These are phyloP conservation scores for Nitzschia sp. DNA, from an alignment of 108 stramenopile genomes.

Conservation along the genomic window DNA sequence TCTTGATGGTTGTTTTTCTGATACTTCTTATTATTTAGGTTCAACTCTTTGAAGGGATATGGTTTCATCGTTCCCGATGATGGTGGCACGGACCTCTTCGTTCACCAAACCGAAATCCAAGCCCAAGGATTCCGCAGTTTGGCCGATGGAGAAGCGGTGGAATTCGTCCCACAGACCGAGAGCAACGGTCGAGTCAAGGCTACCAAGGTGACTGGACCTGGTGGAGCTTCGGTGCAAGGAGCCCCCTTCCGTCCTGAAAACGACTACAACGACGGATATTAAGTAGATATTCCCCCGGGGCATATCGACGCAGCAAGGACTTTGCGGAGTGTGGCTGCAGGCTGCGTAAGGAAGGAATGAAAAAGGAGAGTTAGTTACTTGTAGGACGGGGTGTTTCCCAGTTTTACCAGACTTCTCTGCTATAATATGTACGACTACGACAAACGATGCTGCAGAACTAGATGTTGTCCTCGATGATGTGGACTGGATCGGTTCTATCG, in stretches of 20 bases:
- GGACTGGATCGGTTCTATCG: neutral
- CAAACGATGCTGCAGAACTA: neutral
- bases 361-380: neutral
- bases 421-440: neutral
- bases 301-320: too few relatives aligned
- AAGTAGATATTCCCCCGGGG: too few relatives aligned
- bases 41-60: constrained; percentile 78
- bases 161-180: constrained; percentile 49
- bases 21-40: constrained; percentile 9
- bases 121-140: constrained; percentile 63
- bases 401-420: too few relatives aligned
- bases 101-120: constrained; percentile 67
- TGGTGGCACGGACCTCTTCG: constrained; percentile 62
- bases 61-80: constrained; percentile 76
- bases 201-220: constrained; percentile 83
- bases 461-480: neutral
- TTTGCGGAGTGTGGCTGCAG: too few relatives aligned
- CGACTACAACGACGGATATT: neutral
- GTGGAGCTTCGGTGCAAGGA: constrained; percentile 64
- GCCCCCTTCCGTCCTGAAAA: constrained; percentile 3
- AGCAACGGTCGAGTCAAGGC: constrained; percentile 62
- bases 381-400: neutral
- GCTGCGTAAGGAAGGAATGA: neutral
- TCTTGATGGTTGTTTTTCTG: neutral
- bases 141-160: constrained; percentile 60